phyloP scores from a whole-genome alignment of 352 stramenopile species.

The Chrysophaeum taylorii region DNA sequence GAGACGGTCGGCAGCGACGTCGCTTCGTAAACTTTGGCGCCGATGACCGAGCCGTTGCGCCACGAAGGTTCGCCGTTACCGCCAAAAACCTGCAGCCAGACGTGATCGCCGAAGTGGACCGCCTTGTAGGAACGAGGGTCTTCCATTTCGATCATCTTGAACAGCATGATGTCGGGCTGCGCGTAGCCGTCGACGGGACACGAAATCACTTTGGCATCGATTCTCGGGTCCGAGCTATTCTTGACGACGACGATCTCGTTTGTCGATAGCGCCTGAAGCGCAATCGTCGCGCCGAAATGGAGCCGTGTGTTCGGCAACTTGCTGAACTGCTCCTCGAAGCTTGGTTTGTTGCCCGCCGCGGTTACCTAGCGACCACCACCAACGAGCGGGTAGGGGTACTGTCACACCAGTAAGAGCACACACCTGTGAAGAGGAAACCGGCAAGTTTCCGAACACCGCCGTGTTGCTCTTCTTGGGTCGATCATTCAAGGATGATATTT shows the following conservation, averaged over 20 bases:
- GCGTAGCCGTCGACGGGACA: background rate
- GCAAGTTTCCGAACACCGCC: too few relatives aligned
- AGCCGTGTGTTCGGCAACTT: background rate
- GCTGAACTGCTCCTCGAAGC: background rate
- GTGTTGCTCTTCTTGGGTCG: too few relatives aligned
- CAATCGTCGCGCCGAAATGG: background rate
- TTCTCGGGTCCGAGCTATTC: background rate
- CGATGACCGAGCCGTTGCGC: background rate
- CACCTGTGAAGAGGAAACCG: too few relatives aligned
- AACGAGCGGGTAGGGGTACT: too few relatives aligned
- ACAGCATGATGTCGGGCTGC: background rate
- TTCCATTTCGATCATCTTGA: slow-evolving; percentile 5
- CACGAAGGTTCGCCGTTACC: slow-evolving; percentile 5
- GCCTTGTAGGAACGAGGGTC: background rate
- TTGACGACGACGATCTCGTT: background rate
- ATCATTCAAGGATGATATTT: too few relatives aligned
- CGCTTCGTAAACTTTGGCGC: background rate
- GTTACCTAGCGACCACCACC: too few relatives aligned
- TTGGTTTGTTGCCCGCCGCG: too few relatives aligned
- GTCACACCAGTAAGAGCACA: too few relatives aligned
- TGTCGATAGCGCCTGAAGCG: background rate
- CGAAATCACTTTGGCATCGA: background rate
- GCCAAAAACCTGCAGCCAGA: slow-evolving; percentile 2
- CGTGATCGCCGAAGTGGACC: background rate
- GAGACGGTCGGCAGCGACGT: background rate